Evolutionary conservation across 768 basidiomycete genomes (phyloP).

Genomic region (Termitomyces sp.): DNA sequence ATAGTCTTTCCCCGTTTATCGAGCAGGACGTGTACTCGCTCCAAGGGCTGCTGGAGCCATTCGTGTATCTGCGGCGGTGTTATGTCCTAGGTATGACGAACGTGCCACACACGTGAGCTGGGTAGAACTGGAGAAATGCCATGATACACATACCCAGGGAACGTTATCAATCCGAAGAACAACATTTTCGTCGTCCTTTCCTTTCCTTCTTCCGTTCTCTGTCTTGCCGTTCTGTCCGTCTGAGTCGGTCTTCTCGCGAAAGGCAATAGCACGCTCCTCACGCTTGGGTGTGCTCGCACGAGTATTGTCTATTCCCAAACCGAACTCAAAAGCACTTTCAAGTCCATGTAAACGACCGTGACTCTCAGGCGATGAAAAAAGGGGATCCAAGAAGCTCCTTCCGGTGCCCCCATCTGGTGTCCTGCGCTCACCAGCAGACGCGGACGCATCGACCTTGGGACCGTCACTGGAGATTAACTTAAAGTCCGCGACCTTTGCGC

Average conservation of each 20-base stretch:
- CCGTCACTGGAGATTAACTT: constrained; percentile 32
- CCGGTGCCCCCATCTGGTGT: constrained; percentile 9
- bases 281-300: constrained; percentile 40
- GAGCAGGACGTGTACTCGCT: constrained; percentile 71
- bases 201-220: constrained; percentile 7
- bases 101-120: background rate
- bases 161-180: constrained; percentile 86
- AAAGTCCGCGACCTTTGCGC: constrained; percentile 64
- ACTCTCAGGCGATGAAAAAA: constrained; percentile 28
- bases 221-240: constrained; percentile 8
- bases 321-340: constrained; percentile 37
- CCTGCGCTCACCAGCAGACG: constrained; percentile 7
- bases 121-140: background rate
- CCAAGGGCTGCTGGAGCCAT: constrained; percentile 70
- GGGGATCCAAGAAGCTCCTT: constrained; percentile 27
- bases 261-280: constrained; percentile 16
- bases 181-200: constrained; percentile 34
- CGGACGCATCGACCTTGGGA: constrained; percentile 4
- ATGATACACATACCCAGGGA: constrained; percentile 59
- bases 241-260: background rate
- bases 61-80: constrained; percentile 65
- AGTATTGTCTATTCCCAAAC: constrained; percentile 25
- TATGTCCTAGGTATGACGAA: constrained; percentile 54
- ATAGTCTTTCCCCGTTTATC: constrained; percentile 80
- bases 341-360: constrained; percentile 19